Evolutionary conservation across 495 filamentous ascomycete species (phyloP).

Genomic region (Hypoxylon intermedium): DNA sequence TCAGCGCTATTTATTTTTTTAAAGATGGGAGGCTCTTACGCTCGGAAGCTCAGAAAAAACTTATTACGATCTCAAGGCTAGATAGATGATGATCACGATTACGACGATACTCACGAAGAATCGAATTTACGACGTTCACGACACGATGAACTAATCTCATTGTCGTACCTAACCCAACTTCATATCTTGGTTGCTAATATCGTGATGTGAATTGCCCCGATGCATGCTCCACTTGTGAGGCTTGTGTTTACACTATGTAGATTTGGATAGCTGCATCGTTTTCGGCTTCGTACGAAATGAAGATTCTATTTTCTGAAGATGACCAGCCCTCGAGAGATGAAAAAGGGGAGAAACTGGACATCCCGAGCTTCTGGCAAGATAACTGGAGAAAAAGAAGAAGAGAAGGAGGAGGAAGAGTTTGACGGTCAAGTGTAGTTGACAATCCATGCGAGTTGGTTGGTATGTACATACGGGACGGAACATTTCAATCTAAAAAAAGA

Average conservation of each 20-base stretch:
- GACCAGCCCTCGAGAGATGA: too few relatives aligned
- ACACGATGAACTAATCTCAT: constrained; percentile 33
- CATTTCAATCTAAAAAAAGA: constrained; percentile 20
- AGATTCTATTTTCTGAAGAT: too few relatives aligned
- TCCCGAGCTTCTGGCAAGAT: too few relatives aligned
- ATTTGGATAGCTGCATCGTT: too few relatives aligned
- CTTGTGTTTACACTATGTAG: too few relatives aligned
- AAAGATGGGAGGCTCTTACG: constrained; percentile 10
- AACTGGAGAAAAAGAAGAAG: too few relatives aligned
- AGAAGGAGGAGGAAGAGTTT: too few relatives aligned
- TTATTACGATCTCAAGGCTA: constrained; percentile 37
- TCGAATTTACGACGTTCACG: constrained; percentile 38
- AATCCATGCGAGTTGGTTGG: too few relatives aligned
- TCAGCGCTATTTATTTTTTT: constrained; percentile 51
- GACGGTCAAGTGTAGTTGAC: too few relatives aligned
- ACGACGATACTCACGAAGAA: constrained; percentile 37
- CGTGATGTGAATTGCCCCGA: constrained; percentile 7
- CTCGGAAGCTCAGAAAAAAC: constrained; percentile 24
- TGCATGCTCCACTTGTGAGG: background rate
- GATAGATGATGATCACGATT: constrained; percentile 35
- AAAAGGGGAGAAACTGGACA: too few relatives aligned
- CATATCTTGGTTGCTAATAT: constrained; percentile 5
- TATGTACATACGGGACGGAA: constrained; percentile 5
- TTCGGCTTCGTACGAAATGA: too few relatives aligned
- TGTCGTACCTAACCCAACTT: constrained; percentile 16